Base-by-base conservation (phyloP, 2,329 filamentous ascomycete species). In the Beauveria brongniartii region DNA sequence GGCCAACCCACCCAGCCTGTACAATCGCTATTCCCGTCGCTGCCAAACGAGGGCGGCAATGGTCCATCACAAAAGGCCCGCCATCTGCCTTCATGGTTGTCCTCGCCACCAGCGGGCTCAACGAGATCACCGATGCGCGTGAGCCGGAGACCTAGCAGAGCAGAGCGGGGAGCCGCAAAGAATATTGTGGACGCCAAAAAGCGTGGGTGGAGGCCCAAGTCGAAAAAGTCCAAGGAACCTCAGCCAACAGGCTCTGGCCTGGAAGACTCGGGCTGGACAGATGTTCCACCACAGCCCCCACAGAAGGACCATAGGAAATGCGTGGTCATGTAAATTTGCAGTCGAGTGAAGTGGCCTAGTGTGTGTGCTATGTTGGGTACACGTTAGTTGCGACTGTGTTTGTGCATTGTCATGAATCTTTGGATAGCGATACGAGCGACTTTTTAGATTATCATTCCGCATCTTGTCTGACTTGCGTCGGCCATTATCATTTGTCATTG, bases 171-270 rank as follows among this genome's bases (percentile, higher is more conserved):
- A 61, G 84, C 84, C 6, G 79, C 82, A 10, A 85, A 82, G 71
- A 87, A 87, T 65, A 82, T 87, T 30, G 77, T 80, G 20, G 83
- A 86, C 63, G 84, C 84, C 1, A 83, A 80, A 72, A 78, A 77
- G 66, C 77, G 76, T 37, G 83, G 84, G 0, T 87, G 84, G 83
- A 77, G 71, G 43, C 72, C 75, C 62, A 73, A 75, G 65, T 64
- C 65, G 61, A 75, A 70, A 63, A 78, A 75, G 65, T 73, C 73
- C 55, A 76, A 72, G 63, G 73, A 73, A 59, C 69, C 40, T 1
- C 14, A 46, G 6, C 41, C 41, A 18, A 28, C 20, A 18, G 12
- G n/a, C 18, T 22, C 69, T 55, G 63, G 64, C 61, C 53, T 63
- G 3, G 71, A 77, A 59, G 65, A 68, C 47, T 50, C 75, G 9